Base-by-base conservation (phyloP, 441 rosid genomes). In the Adansonia gregorii region DNA sequence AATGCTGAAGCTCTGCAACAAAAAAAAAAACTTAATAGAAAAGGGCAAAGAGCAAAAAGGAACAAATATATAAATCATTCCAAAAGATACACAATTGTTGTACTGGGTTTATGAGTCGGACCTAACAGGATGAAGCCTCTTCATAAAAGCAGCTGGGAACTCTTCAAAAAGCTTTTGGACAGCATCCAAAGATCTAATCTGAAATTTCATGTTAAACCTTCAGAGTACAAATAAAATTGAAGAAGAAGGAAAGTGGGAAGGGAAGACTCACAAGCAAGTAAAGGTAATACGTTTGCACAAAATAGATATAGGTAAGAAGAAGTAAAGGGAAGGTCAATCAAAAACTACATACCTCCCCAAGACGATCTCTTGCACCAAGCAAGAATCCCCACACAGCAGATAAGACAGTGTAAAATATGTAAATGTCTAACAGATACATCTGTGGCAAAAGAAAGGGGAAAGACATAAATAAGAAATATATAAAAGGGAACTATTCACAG, bases 301-400 rank as follows among this genome's bases (percentile, higher is more conserved):
- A 31, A 74, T n/a, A 20, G 20, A 48, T 8, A 5, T 11, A 41
- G 17, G 61, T 73, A 6, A 41, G 10, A 20, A 56, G 12, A 58
- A 58, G 14, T 58, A 41, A 54, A 19, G 8, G 22, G 60, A 74
- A 54, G 63, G 69, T 64, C 63, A 72, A 63, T 54, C n/a, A 54
- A 78, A 80, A 69, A 74, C 51, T 59, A 84, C 69, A 74, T 83
- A 94, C 99, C 92, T 96, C 99, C 41, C 99, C 99, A 63, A 96
- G 93, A 78, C 91, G 99, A 85, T 92, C 99, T 86, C 97, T 89
- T 52, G 99, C 99, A 75, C 99, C 99, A 48, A 94, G 95, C 88
- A 96, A 86, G 85, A 96, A 96, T 74, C 98, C 99, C 90, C 90
- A 87, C 76, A 89, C 79, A 48, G 99, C 97, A 85, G 98, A 96